Evolutionary conservation across 2,329 filamentous ascomycete genomes (phyloP), one percentile per base, ranked within the genome.

Genomic region (Ceratocystis cubensis): DNA sequence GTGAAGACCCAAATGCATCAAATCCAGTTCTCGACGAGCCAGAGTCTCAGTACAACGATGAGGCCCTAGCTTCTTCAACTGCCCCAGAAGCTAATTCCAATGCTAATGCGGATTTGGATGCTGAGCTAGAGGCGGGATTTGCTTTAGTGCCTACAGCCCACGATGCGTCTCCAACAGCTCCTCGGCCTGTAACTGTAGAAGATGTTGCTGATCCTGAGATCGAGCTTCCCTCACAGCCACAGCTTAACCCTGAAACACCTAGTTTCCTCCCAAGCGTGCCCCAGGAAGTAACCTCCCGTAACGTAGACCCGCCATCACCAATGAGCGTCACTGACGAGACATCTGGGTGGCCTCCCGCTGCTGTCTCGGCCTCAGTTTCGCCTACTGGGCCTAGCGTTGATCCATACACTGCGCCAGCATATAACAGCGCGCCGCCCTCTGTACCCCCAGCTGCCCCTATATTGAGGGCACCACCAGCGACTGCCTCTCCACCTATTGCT

Each of bases 1-100:
- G 91, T 65, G 87, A 89, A 70, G 92, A 99, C 73, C 94, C 94
- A 2, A 99, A 99, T 75, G 85, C 88, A 66, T 88, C 89, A 6
- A 97, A 97, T 72, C 93, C 93, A 1, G 33, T 37, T 13, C 28
- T 69, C 15, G 82, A 85, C 62, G 78, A 74, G 0, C 76, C 80
- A 0, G 82, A 84, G 61, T 75, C 75, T 1, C 78, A 67, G n/a
- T 67, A 65, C 15, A 69, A 70, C 57, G 66, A 69, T 30, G 46
- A 62, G 10, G n/a, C 28, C 22, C 46, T 22, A 25, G 2, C 59
- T 41, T 7, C 30, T 28, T 10, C 62, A 2, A 25, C 41, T 28
- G 41, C 22, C 15, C 13, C 15, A 22, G 44, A 46, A 45, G 48
- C 20, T 13, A 22, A 22, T 20, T 15, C 69, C 41, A 63, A 71